Evolutionary conservation across 306 rosid species (phyloP), one percentile per base, ranked within the genome.

Genomic region (Begonia peltatifolia): DNA sequence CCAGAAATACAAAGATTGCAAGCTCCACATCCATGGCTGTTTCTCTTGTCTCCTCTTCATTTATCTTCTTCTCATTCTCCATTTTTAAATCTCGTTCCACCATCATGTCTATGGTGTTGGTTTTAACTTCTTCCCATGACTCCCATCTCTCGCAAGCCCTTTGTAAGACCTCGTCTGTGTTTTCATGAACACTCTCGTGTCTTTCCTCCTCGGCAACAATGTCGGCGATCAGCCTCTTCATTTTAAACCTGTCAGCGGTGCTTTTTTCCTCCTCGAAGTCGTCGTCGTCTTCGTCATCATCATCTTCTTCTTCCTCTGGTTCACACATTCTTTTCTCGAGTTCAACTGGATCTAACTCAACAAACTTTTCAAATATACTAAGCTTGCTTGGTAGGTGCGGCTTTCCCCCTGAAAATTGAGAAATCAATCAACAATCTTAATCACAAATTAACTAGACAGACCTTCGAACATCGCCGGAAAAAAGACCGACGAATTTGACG

Each of bases 31-130:
- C 89, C 17, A 38, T 12, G 36, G 79, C 88, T 8, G 79, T 51
- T 47, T 75, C 80, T 54, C 54, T 74, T 50, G 50, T 58, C 16
- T 77, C 65, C 53, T 70, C 70, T 42, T 46, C 61, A 63, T 68
- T 68, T 52, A 54, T 65, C 77, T 81, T 92, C 96, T 94, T 69
- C 49, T 42, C 74, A 53, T 53, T 50, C 3, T 83, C 94, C 61
- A 62, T 79, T 12, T 67, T 57, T 22, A 83, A 68, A 59, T 92
- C 99, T 65, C 87, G 79, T 57, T 77, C 89, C 42, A 92, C 76
- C 99, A 92, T 92, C 96, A 87, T 87, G 68, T 92, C 93, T 49
- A 92, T 87, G 47, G 99, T 92, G 87, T 92, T 81, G 9, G 69
- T 66, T 52, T 20, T 17, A 17, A 17, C 18, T 17, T 17, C 18